Evolutionary conservation across 768 basidiomycete species (phyloP).

Genomic region (Lentinula raphanica): DNA sequence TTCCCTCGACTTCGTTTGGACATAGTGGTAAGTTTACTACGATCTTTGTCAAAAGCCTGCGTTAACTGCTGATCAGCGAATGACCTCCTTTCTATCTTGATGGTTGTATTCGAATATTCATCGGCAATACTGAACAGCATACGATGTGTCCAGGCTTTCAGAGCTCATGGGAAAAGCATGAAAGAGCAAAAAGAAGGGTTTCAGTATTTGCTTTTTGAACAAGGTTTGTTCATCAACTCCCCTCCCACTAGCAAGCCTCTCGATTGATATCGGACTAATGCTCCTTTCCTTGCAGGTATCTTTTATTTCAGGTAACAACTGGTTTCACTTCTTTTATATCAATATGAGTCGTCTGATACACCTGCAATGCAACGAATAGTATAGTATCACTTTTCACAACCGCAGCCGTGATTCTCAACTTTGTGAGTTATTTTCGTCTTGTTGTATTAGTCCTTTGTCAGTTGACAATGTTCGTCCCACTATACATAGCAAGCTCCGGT

Average conservation of each 20-base stretch:
- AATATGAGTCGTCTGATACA: neutral
- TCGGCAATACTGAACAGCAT: slow-evolving; percentile 13
- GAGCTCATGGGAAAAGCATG: neutral
- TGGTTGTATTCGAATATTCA: slow-evolving; percentile 15
- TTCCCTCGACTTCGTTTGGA: too few relatives aligned
- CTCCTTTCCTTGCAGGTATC: neutral
- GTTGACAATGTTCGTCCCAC: neutral
- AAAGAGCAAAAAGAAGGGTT: slow-evolving; percentile 6
- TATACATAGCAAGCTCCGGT: slow-evolving; percentile 18
- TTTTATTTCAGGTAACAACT: slow-evolving; percentile 6
- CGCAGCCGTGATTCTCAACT: slow-evolving; percentile 1
- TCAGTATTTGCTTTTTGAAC: slow-evolving; percentile 1
- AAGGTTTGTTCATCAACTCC: neutral
- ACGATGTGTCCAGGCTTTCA: slow-evolving; percentile 14
- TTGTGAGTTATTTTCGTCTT: neutral
- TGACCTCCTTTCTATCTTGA: slow-evolving; percentile 15
- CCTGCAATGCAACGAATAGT: neutral
- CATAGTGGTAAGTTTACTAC: neutral
- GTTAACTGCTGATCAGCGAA: slow-evolving; percentile 2
- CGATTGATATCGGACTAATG: neutral
- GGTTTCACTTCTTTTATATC: neutral
- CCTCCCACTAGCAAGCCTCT: too few relatives aligned
- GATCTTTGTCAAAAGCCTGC: neutral
- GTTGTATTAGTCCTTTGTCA: neutral
- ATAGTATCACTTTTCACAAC: slow-evolving; percentile 3